Conservation (phyloP, 371 early-diverging fungal species). For the Cokeromyces recurvatus region DNA sequence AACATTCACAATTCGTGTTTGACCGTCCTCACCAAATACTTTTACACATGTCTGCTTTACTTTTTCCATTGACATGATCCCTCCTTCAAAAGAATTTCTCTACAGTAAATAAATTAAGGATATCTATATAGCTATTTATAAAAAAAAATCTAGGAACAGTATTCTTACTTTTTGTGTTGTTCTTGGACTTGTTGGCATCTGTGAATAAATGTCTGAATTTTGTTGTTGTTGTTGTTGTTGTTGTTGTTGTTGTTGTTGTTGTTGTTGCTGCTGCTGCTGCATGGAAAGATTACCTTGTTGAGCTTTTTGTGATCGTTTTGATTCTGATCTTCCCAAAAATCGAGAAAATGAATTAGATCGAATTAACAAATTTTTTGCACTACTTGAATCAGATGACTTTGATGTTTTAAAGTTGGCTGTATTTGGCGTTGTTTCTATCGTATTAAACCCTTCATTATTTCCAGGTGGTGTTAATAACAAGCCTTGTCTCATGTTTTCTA, state of each 20-base stretch:
- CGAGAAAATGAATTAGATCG: conserved; percentile 49
- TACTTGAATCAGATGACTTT: conserved; percentile 33
- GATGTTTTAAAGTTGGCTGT: conserved; percentile 21
- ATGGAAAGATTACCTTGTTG: conserved; percentile 5
- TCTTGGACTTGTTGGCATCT: conserved; percentile 32
- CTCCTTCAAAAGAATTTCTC: conserved; percentile 43
- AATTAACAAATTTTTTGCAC: conserved; percentile 31
- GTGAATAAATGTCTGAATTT: conserved; percentile 23
- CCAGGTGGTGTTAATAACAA: conserved; percentile 4
- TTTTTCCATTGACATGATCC: conserved; percentile 64
- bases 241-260: conserved; percentile 9
- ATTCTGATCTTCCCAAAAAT: conserved; percentile 46
- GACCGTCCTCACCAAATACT: conserved; percentile 67
- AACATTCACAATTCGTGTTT: conserved; percentile 62
- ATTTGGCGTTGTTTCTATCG: conserved; percentile 21
- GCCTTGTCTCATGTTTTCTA: neutral
- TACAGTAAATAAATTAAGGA: conserved; percentile 3
- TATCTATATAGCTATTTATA: too few species aligned
- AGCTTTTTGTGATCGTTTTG: conserved; percentile 30
- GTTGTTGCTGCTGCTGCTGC: conserved; percentile 7
- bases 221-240: conserved; percentile 2
- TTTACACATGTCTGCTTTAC: conserved; percentile 66
- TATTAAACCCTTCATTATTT: conserved; percentile 30
- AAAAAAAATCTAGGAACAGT: too few species aligned
- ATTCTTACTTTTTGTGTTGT: conserved; percentile 32